Conservation (phyloP, 148 eudicot species). For the Cornus suecica region DNA sequence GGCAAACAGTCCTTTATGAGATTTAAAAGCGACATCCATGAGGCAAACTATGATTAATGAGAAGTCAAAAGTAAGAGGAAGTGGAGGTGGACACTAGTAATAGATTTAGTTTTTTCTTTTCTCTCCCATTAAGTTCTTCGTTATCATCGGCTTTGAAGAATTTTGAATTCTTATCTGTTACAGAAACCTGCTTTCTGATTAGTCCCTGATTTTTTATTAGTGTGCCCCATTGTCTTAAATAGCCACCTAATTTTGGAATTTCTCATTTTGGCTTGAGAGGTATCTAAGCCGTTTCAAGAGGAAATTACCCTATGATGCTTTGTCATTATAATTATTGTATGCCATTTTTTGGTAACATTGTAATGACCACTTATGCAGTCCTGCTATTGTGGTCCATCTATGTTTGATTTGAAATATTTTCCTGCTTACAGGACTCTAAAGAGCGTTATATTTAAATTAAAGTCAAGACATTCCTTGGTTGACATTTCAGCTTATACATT, state of each 20-base stretch:
- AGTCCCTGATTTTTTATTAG: background rate
- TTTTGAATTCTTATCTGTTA: background rate
- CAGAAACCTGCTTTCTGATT: background rate
- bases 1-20: background rate
- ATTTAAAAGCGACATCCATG: background rate
- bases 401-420: too few relatives aligned
- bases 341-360: background rate
- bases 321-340: background rate
- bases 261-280: background rate
- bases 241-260: background rate
- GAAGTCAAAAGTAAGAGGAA: background rate
- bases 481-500: background rate
- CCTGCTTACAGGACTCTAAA: too few relatives aligned
- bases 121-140: slow-evolving; percentile 1
- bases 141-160: background rate
- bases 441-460: background rate
- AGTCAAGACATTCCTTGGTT: background rate
- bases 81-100: background rate
- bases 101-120: background rate
- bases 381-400: too few relatives aligned
- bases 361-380: background rate
- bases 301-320: background rate
- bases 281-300: background rate
- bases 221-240: background rate
- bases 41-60: slow-evolving; percentile 3